Conservation (phyloP, 345 rosid genomes). For the Salix exigua region DNA sequence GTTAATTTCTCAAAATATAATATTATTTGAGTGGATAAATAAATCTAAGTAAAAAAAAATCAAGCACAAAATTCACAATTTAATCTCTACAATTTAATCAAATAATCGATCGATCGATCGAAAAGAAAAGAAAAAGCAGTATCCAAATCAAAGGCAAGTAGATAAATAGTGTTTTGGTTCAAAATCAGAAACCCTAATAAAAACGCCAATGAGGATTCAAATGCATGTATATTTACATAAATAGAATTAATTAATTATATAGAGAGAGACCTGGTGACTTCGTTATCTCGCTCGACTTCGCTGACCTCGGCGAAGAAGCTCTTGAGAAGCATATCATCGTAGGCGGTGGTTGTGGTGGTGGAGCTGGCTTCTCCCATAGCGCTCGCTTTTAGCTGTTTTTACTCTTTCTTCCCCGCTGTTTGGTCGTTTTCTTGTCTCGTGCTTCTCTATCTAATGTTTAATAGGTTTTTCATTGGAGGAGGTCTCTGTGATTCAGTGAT, state of each 20-base stretch:
- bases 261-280: constrained; percentile 64
- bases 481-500: neutral
- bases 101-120: neutral
- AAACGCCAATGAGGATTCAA: neutral
- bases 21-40: too few species aligned
- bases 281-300: constrained; percentile 94
- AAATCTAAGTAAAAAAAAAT: too few species aligned
- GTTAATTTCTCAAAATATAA: too few species aligned
- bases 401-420: neutral
- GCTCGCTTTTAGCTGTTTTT: neutral
- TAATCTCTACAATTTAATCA: neutral
- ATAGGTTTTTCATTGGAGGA: neutral
- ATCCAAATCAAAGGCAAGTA: neutral
- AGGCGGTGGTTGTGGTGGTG: constrained; percentile 22
- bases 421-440: neutral
- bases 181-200: neutral
- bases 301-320: constrained; percentile 94
- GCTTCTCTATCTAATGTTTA: neutral
- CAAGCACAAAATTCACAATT: neutral
- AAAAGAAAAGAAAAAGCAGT: neutral
- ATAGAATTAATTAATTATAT: neutral
- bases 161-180: neutral
- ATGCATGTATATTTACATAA: neutral
- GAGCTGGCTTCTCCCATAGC: constrained; percentile 47
- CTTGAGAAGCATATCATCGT: constrained; percentile 79